phyloP scores from a whole-genome alignment of 2,329 filamentous ascomycete species.

The Blastomyces parvus region DNA sequence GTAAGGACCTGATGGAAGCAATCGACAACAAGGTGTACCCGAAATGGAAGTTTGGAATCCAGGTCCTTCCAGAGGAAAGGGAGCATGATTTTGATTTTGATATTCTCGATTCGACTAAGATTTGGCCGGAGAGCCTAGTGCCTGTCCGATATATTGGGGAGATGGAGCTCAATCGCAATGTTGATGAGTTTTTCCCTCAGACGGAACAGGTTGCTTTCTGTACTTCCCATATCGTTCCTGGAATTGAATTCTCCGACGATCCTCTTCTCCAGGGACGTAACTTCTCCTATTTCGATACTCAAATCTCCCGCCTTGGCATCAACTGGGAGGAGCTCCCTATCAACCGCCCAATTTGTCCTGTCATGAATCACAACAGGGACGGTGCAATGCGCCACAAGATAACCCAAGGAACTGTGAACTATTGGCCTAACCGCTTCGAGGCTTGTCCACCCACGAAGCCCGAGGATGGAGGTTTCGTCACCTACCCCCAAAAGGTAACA shows the following conservation, averaged over 20 bases:
- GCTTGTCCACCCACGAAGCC: constrained; percentile 52
- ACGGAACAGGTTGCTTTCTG: constrained; percentile 79
- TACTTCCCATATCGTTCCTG: constrained; percentile 68
- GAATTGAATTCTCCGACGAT: constrained; percentile 68
- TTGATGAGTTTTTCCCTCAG: constrained; percentile 73
- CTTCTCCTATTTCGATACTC: constrained; percentile 45
- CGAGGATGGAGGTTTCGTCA: constrained; percentile 58
- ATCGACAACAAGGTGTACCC: constrained; percentile 63
- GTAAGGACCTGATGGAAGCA: constrained; percentile 65
- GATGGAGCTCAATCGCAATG: constrained; percentile 67
- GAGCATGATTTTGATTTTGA: constrained; percentile 77
- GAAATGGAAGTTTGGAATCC: constrained; percentile 76
- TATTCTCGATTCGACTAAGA: constrained; percentile 73
- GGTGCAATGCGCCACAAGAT: constrained; percentile 65
- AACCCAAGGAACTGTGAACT: constrained; percentile 62
- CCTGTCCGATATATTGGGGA: constrained; percentile 71
- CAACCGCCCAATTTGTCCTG: constrained; percentile 63
- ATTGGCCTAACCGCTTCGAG: constrained; percentile 66
- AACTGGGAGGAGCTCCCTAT: constrained; percentile 73
- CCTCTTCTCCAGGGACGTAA: constrained; percentile 66
- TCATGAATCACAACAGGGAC: constrained; percentile 69
- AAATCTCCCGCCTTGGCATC: constrained; percentile 58
- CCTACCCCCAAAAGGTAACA: constrained; percentile 52
- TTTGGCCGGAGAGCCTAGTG: constrained; percentile 71
- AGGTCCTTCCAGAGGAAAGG: constrained; percentile 60